phyloP scores from a whole-genome alignment of 805 yeast genomes.

The Lipomyces spencermartinsiae region DNA sequence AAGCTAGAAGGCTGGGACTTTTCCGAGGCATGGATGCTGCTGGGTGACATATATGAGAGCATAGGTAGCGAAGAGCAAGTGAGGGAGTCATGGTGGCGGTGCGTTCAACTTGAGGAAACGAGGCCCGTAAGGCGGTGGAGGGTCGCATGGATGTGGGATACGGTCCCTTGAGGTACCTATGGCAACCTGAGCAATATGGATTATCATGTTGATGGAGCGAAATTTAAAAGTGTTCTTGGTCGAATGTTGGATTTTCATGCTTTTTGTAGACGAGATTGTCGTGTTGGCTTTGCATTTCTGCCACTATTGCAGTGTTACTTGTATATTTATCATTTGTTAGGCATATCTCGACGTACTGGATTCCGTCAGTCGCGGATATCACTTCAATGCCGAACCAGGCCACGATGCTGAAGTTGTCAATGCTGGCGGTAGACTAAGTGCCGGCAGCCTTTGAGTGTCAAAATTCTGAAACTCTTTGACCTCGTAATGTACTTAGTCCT shows the following conservation, averaged over 20 bases:
- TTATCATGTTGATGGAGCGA: not conserved
- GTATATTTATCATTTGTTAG: not conserved
- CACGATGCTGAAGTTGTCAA: too few species aligned
- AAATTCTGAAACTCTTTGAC: not conserved
- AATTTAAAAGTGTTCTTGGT: not conserved
- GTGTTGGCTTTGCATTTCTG: not conserved
- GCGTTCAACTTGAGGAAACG: slow-evolving; percentile 32
- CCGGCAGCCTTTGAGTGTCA: too few species aligned
- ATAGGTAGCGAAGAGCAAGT: slow-evolving; percentile 23
- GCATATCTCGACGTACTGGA: not conserved
- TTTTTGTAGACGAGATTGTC: not conserved
- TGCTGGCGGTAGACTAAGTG: too few species aligned
- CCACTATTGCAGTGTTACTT: not conserved
- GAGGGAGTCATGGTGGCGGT: slow-evolving; percentile 27
- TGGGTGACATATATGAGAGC: slow-evolving; percentile 28
- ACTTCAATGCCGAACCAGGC: not conserved
- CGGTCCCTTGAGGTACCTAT: slow-evolving; percentile 6
- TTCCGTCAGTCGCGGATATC: not conserved
- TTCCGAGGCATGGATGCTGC: slow-evolving; percentile 35
- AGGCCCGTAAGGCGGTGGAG: slow-evolving; percentile 33
- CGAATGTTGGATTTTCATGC: not conserved
- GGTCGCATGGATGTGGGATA: slow-evolving; percentile 35
- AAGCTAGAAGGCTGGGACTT: slow-evolving; percentile 31
- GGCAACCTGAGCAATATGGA: not conserved
- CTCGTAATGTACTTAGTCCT: too few species aligned